Percentiles rank a stretch among this genome's conserved stretches.
These are phyloP conservation scores for Fusarium sacchari DNA, from an alignment of 2,329 filamentous ascomycete species.

Conservation along the genomic window DNA sequence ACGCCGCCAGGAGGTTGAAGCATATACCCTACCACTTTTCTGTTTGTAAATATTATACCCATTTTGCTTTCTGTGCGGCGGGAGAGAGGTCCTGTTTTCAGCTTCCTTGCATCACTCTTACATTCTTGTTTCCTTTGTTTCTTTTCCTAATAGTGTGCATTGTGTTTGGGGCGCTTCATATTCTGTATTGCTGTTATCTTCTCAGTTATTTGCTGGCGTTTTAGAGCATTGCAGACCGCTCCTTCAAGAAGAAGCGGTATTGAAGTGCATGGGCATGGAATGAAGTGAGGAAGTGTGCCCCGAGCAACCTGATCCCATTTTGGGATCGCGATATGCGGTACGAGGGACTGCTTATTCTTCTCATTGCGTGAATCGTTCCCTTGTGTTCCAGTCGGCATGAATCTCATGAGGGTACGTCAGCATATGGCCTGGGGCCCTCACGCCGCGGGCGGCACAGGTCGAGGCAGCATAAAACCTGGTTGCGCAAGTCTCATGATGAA, in stretches of 20 bases:
- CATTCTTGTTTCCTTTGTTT: not conserved
- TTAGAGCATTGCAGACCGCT: not conserved
- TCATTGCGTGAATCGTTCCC: not conserved
- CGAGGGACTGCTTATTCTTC: not conserved
- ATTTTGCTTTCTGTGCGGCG: not conserved
- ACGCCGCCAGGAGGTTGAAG: not conserved
- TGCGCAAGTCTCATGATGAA: not conserved
- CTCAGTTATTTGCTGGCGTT: not conserved
- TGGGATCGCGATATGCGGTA: not conserved
- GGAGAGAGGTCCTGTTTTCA: not conserved
- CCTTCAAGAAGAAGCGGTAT: not conserved
- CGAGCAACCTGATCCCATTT: not conserved
- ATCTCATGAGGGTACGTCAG: not conserved
- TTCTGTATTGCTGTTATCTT: not conserved
- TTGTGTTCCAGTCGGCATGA: not conserved
- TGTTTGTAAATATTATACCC: not conserved
- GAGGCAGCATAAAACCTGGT: not conserved
- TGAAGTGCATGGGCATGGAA: not conserved
- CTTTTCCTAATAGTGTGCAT: not conserved
- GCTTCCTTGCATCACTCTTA: not conserved
- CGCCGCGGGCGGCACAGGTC: not conserved
- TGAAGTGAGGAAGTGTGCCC: not conserved
- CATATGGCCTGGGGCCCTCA: not conserved
- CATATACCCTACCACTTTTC: slow-evolving; percentile 2
- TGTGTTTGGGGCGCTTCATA: not conserved